Conservation (phyloP, 305 asterid genomes). For the Fraxinus greggii region DNA sequence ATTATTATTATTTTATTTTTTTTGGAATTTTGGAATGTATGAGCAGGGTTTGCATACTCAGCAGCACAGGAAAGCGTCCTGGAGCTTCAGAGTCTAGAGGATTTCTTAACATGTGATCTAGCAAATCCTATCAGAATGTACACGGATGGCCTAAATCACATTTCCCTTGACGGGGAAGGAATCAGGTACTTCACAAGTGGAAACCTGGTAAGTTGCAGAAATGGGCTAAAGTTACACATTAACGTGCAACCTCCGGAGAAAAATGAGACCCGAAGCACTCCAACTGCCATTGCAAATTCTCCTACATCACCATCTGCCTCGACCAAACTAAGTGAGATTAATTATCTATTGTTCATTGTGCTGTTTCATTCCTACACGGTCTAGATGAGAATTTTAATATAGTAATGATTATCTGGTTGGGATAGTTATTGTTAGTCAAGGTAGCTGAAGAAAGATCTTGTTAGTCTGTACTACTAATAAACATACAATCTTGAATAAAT, state of each 20-base stretch:
- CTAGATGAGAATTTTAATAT: neutral
- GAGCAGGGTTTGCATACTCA: constrained; percentile 39
- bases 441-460: neutral
- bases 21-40: neutral
- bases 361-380: neutral
- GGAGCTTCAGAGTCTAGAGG: constrained; percentile 36
- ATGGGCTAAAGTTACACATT: constrained; percentile 40
- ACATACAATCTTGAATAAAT: neutral
- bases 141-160: constrained; percentile 25
- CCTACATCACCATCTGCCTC: constrained; percentile 29
- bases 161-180: constrained; percentile 36
- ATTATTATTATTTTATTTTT: too few relatives aligned
- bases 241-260: constrained; percentile 20
- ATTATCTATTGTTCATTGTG: neutral
- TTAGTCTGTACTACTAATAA: neutral
- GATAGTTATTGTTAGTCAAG: neutral
- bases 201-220: constrained; percentile 34
- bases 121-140: constrained; percentile 38
- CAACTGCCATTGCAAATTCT: constrained; percentile 8
- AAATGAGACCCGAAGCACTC: neutral
- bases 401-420: neutral
- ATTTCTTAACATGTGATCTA: constrained; percentile 33
- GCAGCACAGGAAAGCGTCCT: constrained; percentile 35
- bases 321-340: constrained; percentile 13
- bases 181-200: constrained; percentile 38